Evolutionary conservation across 2,329 filamentous ascomycete species (phyloP).

Genomic region (Colletotrichum trifolii): DNA sequence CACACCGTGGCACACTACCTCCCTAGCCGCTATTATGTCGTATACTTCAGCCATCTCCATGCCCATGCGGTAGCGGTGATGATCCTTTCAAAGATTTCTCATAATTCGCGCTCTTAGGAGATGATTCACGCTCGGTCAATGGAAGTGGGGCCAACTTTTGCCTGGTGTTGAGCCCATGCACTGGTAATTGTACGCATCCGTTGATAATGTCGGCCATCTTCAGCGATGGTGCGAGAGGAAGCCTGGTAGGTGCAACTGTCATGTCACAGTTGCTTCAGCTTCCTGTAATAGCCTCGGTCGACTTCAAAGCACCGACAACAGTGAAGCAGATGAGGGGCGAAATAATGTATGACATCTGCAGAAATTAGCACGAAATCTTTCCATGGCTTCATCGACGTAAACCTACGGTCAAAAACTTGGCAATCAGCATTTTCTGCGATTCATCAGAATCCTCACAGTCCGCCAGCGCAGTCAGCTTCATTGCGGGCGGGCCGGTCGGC

Average conservation of each 20-base stretch:
- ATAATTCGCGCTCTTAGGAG: neutral
- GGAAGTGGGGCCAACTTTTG: neutral
- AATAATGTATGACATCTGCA: conserved; percentile 30
- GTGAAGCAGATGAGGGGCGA: conserved; percentile 32
- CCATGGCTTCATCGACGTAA: accelerated
- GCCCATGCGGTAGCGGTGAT: no score
- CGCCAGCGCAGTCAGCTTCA: conserved; percentile 58
- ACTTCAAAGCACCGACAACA: conserved; percentile 30
- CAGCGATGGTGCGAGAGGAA: neutral
- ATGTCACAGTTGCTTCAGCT: neutral
- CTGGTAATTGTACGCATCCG: no score
- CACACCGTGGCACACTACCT: neutral
- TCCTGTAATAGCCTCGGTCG: conserved; percentile 6
- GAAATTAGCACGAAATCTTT: neutral
- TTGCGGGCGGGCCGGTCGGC: conserved; percentile 59
- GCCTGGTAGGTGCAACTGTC: no score
- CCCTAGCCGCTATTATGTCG: no score
- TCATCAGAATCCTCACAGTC: conserved; percentile 54
- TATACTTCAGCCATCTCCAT: no score
- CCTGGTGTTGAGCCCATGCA: neutral
- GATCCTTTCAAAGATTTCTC: neutral
- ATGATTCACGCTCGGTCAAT: neutral
- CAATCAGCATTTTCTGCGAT: conserved; percentile 54
- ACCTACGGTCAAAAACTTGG: conserved; percentile 55
- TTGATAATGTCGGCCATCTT: neutral